These are phyloP conservation scores for Xerocomus spinulosus DNA, from an alignment of 768 basidiomycete species.

Conservation along the genomic window DNA sequence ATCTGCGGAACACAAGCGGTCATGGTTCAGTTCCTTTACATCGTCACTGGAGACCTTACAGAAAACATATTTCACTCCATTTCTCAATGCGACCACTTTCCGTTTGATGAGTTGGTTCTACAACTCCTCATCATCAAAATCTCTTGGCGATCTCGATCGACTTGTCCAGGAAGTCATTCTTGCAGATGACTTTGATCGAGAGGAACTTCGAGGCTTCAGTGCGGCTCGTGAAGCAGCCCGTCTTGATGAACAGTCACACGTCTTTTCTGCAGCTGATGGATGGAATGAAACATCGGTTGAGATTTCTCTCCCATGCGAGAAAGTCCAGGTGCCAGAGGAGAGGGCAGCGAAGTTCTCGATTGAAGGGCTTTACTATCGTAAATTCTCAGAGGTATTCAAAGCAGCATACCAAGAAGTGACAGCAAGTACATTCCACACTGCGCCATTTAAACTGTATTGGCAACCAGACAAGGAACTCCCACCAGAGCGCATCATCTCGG, in stretches of 20 bases:
- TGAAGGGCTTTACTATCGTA: slow-evolving; percentile 26
- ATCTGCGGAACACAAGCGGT: too few relatives aligned
- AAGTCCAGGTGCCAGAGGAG: background rate
- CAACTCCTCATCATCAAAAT: slow-evolving; percentile 12
- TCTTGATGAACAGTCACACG: background rate
- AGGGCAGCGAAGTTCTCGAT: slow-evolving; percentile 11
- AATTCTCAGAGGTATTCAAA: slow-evolving; percentile 20
- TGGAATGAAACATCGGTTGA: slow-evolving; percentile 9
- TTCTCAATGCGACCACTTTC: slow-evolving; percentile 18
- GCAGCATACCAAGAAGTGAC: slow-evolving; percentile 18
- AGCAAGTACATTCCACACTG: slow-evolving; percentile 9
- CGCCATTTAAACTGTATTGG: slow-evolving; percentile 15
- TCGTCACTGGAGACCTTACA: too few relatives aligned
- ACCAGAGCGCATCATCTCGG: slow-evolving; percentile 16
- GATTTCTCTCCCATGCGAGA: slow-evolving; percentile 4
- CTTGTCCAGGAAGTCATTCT: slow-evolving; percentile 4
- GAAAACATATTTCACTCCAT: too few relatives aligned
- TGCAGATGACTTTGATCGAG: background rate
- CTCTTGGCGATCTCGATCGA: slow-evolving; percentile 4
- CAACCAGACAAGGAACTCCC: background rate
- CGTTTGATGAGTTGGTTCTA: slow-evolving; percentile 27
- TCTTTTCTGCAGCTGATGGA: background rate
- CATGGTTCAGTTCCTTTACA: too few relatives aligned
- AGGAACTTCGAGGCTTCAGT: background rate
- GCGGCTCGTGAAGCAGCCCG: background rate